phyloP scores from a whole-genome alignment of 148 eudicot genomes.

The Polygonum maritimum region DNA sequence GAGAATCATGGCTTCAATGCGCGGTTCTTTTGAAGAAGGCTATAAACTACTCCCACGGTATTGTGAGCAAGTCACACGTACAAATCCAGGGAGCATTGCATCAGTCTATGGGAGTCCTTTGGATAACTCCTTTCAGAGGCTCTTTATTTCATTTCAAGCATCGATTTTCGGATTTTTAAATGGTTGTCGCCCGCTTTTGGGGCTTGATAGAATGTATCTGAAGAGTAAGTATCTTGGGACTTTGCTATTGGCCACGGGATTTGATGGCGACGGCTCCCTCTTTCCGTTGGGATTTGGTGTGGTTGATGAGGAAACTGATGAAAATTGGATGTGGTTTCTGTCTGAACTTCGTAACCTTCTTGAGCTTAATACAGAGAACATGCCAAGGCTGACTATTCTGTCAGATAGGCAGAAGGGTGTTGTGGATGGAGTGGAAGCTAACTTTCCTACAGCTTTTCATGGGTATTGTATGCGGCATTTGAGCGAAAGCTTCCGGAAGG shows the following conservation, averaged over 20 bases:
- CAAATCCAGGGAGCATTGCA: conserved; percentile 52
- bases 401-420: conserved; percentile 45
- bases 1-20: conserved; percentile 50
- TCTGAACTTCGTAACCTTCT: conserved; percentile 39
- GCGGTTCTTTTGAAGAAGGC: conserved; percentile 58
- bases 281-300: conserved; percentile 57
- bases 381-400: conserved; percentile 50
- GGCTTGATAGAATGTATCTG: conserved; percentile 36
- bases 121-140: conserved; percentile 41
- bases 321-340: conserved; percentile 57
- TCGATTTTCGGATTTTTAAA: conserved; percentile 47
- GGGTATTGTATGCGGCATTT: conserved; percentile 46
- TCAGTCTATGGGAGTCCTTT: conserved; percentile 32
- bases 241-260: conserved; percentile 40
- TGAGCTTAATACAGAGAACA: conserved; percentile 40
- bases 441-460: conserved; percentile 46
- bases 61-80: conserved; percentile 38
- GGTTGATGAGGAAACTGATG: conserved; percentile 49
- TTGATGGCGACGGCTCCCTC: conserved; percentile 44
- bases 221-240: conserved; percentile 50
- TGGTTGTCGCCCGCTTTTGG: conserved; percentile 43
- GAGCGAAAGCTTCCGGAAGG: conserved; percentile 43
- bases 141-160: conserved; percentile 45
- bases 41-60: conserved; percentile 45
- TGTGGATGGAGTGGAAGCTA: conserved; percentile 38